Percentiles rank a stretch among this genome's conserved stretches.
Evolutionary conservation across 371 early-diverging fungal genomes (phyloP).

Genomic region (Apophysomyces elegans): DNA sequence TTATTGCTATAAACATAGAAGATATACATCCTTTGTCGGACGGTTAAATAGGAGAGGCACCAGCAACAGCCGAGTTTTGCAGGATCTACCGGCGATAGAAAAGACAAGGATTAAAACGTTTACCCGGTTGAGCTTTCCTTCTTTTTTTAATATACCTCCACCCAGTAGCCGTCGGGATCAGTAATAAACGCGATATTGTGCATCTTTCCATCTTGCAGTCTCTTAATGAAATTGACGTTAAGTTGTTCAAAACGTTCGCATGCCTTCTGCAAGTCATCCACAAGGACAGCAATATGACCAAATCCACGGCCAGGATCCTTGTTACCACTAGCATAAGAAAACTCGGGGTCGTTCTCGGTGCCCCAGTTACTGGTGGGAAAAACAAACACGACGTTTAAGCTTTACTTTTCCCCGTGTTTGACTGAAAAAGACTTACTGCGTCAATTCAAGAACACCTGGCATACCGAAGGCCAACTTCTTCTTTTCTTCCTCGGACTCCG

Average conservation of each 20-base stretch:
- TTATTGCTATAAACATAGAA: too few species aligned
- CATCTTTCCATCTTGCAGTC: slow-evolving; percentile 79
- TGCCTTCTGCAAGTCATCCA: slow-evolving; percentile 81
- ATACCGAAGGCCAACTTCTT: slow-evolving; percentile 60
- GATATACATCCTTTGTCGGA: neutral
- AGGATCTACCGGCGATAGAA: slow-evolving; percentile 18
- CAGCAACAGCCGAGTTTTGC: slow-evolving; percentile 25
- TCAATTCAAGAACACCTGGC: slow-evolving; percentile 83
- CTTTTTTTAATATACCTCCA: slow-evolving; percentile 50
- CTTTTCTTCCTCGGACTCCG: slow-evolving; percentile 58
- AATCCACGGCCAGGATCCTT: slow-evolving; percentile 72
- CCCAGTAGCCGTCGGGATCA: slow-evolving; percentile 91
- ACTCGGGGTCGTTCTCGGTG: slow-evolving; percentile 73
- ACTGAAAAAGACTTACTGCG: slow-evolving; percentile 62
- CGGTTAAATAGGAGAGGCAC: slow-evolving; percentile 17
- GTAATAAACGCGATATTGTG: slow-evolving; percentile 85
- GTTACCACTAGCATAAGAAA: slow-evolving; percentile 81
- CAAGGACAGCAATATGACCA: slow-evolving; percentile 84
- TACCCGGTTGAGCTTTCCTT: neutral
- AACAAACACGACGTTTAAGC: neutral
- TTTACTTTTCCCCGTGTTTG: neutral
- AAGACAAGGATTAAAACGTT: neutral
- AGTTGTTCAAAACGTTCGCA: slow-evolving; percentile 75
- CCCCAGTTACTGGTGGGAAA: slow-evolving; percentile 73
- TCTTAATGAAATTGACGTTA: slow-evolving; percentile 80